Conservation (phyloP, 345 rosid species). For the Bretschneidera sinensis region DNA sequence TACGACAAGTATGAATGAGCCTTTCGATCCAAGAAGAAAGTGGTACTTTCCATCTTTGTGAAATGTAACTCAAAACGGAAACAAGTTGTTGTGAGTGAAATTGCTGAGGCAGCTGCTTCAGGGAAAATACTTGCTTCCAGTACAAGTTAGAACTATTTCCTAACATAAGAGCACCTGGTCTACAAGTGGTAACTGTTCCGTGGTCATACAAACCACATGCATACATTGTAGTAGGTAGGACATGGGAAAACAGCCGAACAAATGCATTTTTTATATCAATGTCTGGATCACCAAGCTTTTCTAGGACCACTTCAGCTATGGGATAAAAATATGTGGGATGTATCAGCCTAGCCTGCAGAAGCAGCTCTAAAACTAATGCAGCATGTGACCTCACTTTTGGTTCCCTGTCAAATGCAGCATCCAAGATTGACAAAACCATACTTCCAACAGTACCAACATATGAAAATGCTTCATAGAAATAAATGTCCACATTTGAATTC, state of each 20-base stretch:
- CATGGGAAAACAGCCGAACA: conserved; percentile 59
- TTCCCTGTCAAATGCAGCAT: conserved; percentile 78
- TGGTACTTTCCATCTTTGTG: conserved; percentile 85
- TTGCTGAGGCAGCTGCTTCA: conserved; percentile 65
- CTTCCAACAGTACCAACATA: conserved; percentile 35
- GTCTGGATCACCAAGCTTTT: conserved; percentile 82
- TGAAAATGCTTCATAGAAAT: conserved; percentile 43
- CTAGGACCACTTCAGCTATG: conserved; percentile 56
- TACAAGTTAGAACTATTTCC: conserved; percentile 47
- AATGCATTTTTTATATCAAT: conserved; percentile 50
- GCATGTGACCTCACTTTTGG: conserved; percentile 66
- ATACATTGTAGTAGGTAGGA: conserved; percentile 57
- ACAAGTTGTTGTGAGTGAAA: conserved; percentile 89
- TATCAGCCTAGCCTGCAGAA: conserved; percentile 60
- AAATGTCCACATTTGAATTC: conserved; percentile 28
- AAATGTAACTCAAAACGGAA: conserved; percentile 82
- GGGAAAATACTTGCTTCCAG: conserved; percentile 87
- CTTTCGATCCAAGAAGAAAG: conserved; percentile 84
- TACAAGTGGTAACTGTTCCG: conserved; percentile 33
- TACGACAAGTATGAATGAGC: conserved; percentile 51
- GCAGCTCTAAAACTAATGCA: conserved; percentile 64
- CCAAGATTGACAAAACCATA: conserved; percentile 53
- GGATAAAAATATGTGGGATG: conserved; percentile 52
- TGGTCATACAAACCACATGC: conserved; percentile 45
- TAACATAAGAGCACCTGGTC: conserved; percentile 38